Percentiles rank a stretch among this genome's conserved stretches.
These are phyloP conservation scores for Aspergillus sp. DNA, from an alignment of 2,329 filamentous ascomycete genomes.

Conservation along the genomic window DNA sequence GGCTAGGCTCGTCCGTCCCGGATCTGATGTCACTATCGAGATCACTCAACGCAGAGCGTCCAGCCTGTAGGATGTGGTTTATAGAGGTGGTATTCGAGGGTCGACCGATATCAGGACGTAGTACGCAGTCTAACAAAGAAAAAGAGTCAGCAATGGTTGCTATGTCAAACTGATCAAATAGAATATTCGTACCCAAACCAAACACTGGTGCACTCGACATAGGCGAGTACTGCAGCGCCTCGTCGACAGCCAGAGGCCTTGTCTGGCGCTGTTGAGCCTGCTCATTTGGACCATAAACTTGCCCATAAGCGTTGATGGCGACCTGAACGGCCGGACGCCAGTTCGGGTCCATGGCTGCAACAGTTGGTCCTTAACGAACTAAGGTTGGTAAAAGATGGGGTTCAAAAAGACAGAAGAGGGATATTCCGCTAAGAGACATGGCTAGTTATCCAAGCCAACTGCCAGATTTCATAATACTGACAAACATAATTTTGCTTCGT, in stretches of 20 bases:
- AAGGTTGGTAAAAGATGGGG: constrained; percentile 17
- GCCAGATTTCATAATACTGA: constrained; percentile 8
- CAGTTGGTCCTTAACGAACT: constrained; percentile 15
- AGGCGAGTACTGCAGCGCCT: constrained; percentile 44
- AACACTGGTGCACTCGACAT: constrained; percentile 45
- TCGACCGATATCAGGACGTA: constrained; percentile 36
- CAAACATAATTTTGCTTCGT: constrained; percentile 2
- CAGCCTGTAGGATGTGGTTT: constrained; percentile 45
- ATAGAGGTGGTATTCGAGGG: constrained; percentile 35
- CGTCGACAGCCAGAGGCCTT: constrained; percentile 39
- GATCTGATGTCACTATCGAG: constrained; percentile 65
- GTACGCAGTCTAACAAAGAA: constrained; percentile 32
- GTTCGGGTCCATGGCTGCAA: constrained; percentile 33
- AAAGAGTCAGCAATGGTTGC: not conserved
- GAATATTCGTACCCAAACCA: constrained; percentile 32
- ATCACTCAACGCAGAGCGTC: constrained; percentile 52
- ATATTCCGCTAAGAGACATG: constrained; percentile 29
- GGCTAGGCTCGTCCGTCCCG: constrained; percentile 51
- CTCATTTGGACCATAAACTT: constrained; percentile 19
- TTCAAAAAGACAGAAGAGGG: constrained; percentile 14
- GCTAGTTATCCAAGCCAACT: constrained; percentile 14
- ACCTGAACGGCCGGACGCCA: constrained; percentile 36
- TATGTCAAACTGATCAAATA: not conserved
- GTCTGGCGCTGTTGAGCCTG: constrained; percentile 21
- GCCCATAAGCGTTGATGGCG: constrained; percentile 29